Percentiles rank a stretch among this genome's conserved stretches.
These are phyloP conservation scores for Myxozyma lipomycoides DNA, from an alignment of 805 yeast genomes.

Conservation along the genomic window DNA sequence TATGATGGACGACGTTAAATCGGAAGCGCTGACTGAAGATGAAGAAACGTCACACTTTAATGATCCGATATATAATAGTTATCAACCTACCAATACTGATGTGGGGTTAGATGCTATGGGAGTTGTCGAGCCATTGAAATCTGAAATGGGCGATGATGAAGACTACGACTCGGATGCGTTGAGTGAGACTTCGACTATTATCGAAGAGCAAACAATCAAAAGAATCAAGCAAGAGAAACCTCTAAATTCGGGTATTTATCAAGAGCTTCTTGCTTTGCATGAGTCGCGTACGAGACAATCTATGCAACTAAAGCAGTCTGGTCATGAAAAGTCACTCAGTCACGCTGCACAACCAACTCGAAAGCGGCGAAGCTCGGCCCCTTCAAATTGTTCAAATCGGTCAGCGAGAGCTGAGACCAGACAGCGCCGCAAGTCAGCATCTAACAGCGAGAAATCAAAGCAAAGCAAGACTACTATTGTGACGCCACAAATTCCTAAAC, in stretches of 20 bases:
- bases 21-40: neutral
- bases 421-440: slow-evolving; percentile 17
- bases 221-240: slow-evolving; percentile 5
- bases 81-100: neutral
- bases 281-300: slow-evolving; percentile 19
- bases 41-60: neutral
- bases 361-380: slow-evolving; percentile 16
- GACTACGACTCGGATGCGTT: slow-evolving; percentile 13
- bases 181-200: slow-evolving; percentile 23
- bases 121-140: neutral
- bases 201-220: slow-evolving; percentile 7
- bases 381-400: neutral
- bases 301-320: slow-evolving; percentile 4
- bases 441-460: slow-evolving; percentile 2
- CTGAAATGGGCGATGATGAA: slow-evolving; percentile 1
- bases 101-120: neutral
- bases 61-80: neutral
- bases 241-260: slow-evolving; percentile 10
- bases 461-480: neutral
- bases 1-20: neutral
- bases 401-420: neutral
- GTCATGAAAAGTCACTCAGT: neutral
- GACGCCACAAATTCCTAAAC: neutral
- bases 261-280: slow-evolving; percentile 20
- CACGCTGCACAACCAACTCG: neutral